Base-by-base conservation (phyloP, 2,329 filamentous ascomycete genomes). In the Blastomyces emzantsi region DNA sequence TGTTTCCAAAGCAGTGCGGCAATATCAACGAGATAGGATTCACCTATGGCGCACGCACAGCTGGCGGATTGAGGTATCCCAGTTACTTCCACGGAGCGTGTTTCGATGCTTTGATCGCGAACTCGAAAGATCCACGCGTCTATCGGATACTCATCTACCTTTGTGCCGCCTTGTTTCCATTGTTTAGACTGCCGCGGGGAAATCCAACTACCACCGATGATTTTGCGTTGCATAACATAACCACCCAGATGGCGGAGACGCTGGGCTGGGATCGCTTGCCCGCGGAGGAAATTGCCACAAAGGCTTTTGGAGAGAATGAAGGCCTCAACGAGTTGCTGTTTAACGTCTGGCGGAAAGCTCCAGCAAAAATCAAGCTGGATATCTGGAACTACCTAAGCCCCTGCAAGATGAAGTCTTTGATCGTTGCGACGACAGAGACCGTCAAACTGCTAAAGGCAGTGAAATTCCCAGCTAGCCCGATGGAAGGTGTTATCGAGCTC, bases 1-100 rank as follows among this genome's bases (percentile, higher is more conserved):
- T n/a, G 30, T 56, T 56, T 39, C 54, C 17, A n/a, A n/a, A 36
- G 22, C 9, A 56, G 7, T 2, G 25, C 30, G 30, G 33, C 17
- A 19, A 9, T 4, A 13, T 56, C 54, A 56, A 56, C 30, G 54
- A 56, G 54, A 39, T 56, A n/a, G 54, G 54, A n/a, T 56, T 56
- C 30, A 39, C 54, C 11, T 17, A 11, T 36, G 54, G 39, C 19
- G 33, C 11, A 33, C 8, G 8, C 22, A 17, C n/a, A 5, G 17
- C 11, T 13, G 54, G 54, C 30, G 54, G 30, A 8, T 56, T 56
- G 54, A 56, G 17, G 9, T 39, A 17, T 30, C 54, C 54, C 9
- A 33, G 22, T 8, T 56, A 56, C 17, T 56, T 56, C 54, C 54
- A 56, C 17, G 30, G 30, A 22, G 54, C n/a, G 7, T 56, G 30